Conservation (phyloP, 1,284 basidiomycete genomes). For the Vanrija pseudolonga region DNA sequence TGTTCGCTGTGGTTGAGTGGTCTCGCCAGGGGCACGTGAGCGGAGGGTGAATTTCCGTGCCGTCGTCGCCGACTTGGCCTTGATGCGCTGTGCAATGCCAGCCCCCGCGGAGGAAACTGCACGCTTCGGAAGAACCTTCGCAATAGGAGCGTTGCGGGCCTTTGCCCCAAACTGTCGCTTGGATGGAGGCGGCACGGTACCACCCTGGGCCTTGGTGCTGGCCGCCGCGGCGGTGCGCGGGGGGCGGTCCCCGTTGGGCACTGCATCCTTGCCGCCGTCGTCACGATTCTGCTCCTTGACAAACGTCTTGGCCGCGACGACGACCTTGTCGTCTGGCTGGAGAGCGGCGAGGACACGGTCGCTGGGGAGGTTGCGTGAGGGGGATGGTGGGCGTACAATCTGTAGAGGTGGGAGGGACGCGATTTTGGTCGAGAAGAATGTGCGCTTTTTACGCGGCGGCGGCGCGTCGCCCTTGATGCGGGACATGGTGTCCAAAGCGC, state of each 20-base stretch:
- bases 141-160: background rate
- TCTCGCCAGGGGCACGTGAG: background rate
- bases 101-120: background rate
- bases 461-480: background rate
- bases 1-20: no score
- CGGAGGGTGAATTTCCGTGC: constrained; percentile 11
- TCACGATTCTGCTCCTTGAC: constrained; percentile 19
- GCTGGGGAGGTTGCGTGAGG: constrained; percentile 8
- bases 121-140: constrained; percentile 5
- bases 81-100: constrained; percentile 4
- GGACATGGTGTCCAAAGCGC: background rate
- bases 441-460: constrained; percentile 9
- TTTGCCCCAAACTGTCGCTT: no score
- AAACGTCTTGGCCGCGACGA: constrained; percentile 16
- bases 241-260: background rate
- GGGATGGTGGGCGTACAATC: background rate
- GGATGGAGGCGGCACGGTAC: background rate
- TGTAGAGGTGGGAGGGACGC: constrained; percentile 4
- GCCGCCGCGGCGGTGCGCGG: constrained; percentile 6
- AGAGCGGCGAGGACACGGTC: constrained; percentile 17
- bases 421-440: constrained; percentile 11
- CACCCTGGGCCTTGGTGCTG: background rate
- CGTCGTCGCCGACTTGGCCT: constrained; percentile 1
- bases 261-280: constrained; percentile 7
- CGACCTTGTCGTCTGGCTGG: constrained; percentile 10